Evolutionary conservation across 345 rosid genomes (phyloP).

Genomic region (Kandelia obovata): DNA sequence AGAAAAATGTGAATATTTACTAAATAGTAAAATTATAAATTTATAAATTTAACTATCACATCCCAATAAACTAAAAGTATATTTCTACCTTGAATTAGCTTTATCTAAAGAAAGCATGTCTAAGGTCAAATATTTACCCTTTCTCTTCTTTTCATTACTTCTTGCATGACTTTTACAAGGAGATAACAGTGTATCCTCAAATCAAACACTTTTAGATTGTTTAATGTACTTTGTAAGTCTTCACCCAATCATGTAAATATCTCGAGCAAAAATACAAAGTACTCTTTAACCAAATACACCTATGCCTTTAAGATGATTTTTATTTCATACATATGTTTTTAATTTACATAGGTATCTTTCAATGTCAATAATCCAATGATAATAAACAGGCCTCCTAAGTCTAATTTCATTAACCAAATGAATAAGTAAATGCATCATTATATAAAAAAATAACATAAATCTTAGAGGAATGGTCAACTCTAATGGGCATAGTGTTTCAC

Average conservation of each 20-base stretch:
- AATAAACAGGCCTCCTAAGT: not conserved
- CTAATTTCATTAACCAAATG: not conserved
- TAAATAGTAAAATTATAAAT: too few relatives aligned
- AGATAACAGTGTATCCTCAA: too few relatives aligned
- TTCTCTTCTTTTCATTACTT: too few relatives aligned
- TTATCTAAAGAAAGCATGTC: too few relatives aligned
- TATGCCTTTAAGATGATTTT: constrained; percentile 9
- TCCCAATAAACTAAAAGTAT: too few relatives aligned
- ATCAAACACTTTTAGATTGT: not conserved
- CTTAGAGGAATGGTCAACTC: not conserved
- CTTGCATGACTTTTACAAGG: too few relatives aligned
- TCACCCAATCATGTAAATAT: not conserved
- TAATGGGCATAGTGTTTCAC: not conserved
- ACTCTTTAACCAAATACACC: constrained; percentile 10
- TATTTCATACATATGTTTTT: not conserved
- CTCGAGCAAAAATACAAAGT: constrained; percentile 10
- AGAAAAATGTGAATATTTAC: too few relatives aligned
- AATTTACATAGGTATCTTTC: not conserved
- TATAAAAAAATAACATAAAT: constrained; percentile 6
- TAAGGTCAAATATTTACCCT: too few relatives aligned
- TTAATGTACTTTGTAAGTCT: constrained; percentile 3
- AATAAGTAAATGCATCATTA: constrained; percentile 8
- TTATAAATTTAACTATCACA: too few relatives aligned
- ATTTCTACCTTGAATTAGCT: too few relatives aligned
- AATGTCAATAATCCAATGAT: constrained; percentile 8